A percentile compares a stretch with the other conserved stretches of the same genome.
phyloP scores from a whole-genome alignment of 805 yeast genomes.

The Wickerhamomyces kurtzmanii region DNA sequence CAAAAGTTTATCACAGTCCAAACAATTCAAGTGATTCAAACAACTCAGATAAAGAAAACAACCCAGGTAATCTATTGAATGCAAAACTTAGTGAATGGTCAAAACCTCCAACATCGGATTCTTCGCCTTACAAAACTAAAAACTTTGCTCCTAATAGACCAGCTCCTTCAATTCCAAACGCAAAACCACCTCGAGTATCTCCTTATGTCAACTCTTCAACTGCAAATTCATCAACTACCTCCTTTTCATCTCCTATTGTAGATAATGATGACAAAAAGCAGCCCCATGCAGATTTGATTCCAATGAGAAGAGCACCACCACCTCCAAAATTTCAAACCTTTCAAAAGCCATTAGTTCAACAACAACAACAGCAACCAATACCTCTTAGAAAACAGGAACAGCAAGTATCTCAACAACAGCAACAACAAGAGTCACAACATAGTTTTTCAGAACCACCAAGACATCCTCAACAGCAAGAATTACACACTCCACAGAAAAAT shows the following conservation, averaged over 20 bases:
- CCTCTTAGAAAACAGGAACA: conserved; percentile 4
- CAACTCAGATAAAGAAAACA: conserved; percentile 9
- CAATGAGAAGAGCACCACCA: conserved; percentile 47
- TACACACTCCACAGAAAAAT: conserved; percentile 3
- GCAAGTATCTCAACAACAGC: conserved; percentile 6
- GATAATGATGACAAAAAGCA: conserved; percentile 1
- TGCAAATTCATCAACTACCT: conserved; percentile 4
- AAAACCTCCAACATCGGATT: conserved; percentile 16
- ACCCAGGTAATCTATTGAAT: conserved; percentile 5
- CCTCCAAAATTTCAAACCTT: conserved; percentile 28
- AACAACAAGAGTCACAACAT: conserved; percentile 6
- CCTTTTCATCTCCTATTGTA: conserved; percentile 2
- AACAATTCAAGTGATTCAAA: conserved; percentile 14
- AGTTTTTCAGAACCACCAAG: too few relatives aligned
- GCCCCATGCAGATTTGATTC: conserved; percentile 25
- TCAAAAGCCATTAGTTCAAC: conserved; percentile 3
- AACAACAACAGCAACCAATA: conserved; percentile 3
- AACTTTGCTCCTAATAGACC: conserved; percentile 28
- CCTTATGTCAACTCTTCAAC: conserved; percentile 2
- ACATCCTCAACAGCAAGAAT: conserved; percentile 2
- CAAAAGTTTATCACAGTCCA: conserved; percentile 8
- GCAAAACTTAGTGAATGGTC: conserved; percentile 34
- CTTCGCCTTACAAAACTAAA: background rate
- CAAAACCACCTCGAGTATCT: conserved; percentile 14
- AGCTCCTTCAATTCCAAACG: conserved; percentile 30